phyloP scores from a whole-genome alignment of 108 stramenopile species.

The Discostella pseudostelligera region DNA sequence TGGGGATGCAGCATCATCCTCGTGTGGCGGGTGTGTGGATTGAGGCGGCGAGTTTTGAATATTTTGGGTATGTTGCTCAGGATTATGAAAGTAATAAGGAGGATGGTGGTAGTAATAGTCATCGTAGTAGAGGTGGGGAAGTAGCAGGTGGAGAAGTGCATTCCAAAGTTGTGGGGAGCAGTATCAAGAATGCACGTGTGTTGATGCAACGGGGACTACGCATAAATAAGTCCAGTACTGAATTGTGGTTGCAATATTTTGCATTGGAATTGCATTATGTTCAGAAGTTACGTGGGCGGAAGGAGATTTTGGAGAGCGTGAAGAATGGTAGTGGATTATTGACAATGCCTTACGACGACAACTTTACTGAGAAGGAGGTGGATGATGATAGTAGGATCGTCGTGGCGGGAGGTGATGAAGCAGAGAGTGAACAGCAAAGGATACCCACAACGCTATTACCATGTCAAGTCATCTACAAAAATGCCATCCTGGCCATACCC shows the following conservation, averaged over 20 bases:
- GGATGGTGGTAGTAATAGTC: background rate
- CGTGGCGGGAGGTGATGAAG: constrained; percentile 1
- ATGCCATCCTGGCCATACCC: constrained; percentile 74
- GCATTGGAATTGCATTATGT: constrained; percentile 82
- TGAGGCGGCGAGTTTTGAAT: constrained; percentile 83
- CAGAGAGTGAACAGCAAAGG: background rate
- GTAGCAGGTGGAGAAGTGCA: constrained; percentile 22
- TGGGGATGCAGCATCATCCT: constrained; percentile 80
- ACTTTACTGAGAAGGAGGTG: constrained; percentile 19
- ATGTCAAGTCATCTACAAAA: constrained; percentile 65
- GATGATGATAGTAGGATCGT: constrained; percentile 16
- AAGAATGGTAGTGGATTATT: no score
- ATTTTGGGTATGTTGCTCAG: constrained; percentile 53
- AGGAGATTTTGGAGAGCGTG: constrained; percentile 49
- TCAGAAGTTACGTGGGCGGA: constrained; percentile 69
- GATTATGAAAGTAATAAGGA: constrained; percentile 11
- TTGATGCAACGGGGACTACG: constrained; percentile 82
- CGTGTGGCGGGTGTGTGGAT: constrained; percentile 80
- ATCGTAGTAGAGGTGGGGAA: constrained; percentile 1
- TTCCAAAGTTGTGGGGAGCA: constrained; percentile 39
- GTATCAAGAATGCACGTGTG: constrained; percentile 74
- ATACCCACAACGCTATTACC: constrained; percentile 32
- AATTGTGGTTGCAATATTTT: constrained; percentile 85
- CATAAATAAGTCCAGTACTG: constrained; percentile 57
- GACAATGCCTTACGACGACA: no score